phyloP scores from a whole-genome alignment of 2,329 filamentous ascomycete species.

The Penicillium sp. region DNA sequence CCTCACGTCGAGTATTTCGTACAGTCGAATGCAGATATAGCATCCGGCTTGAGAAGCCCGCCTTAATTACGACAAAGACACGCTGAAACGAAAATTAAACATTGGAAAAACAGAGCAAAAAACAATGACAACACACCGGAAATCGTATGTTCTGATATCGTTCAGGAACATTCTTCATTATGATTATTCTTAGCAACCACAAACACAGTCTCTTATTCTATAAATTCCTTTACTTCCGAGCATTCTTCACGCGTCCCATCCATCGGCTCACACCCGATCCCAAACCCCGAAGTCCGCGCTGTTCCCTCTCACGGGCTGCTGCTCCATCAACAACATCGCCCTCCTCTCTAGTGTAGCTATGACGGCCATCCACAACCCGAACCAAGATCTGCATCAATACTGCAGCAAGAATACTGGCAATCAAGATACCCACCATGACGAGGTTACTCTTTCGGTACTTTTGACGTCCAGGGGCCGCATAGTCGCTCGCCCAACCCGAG shows the following conservation, averaged over 20 bases:
- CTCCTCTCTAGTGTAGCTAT: slow-evolving; percentile 12
- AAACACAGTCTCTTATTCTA: not conserved
- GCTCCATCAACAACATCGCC: slow-evolving; percentile 37
- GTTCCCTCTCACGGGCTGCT: slow-evolving; percentile 38
- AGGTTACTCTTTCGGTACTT: slow-evolving; percentile 84
- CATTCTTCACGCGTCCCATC: slow-evolving; percentile 11
- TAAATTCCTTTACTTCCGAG: slow-evolving; percentile 2
- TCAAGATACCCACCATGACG: slow-evolving; percentile 84
- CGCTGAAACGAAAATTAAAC: too few species aligned
- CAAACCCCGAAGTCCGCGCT: slow-evolving; percentile 43
- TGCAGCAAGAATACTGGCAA: slow-evolving; percentile 71
- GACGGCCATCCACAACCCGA: slow-evolving; percentile 42
- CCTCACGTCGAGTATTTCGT: too few species aligned
- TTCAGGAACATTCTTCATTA: not conserved
- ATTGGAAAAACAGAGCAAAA: too few species aligned
- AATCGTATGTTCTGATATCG: not conserved
- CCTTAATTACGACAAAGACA: too few species aligned
- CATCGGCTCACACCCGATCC: slow-evolving; percentile 23
- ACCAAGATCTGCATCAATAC: slow-evolving; percentile 70
- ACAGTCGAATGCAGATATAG: too few species aligned
- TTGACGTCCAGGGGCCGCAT: slow-evolving; percentile 62
- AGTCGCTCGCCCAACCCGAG: slow-evolving; percentile 81
- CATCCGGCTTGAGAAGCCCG: too few species aligned
- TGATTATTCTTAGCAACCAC: not conserved
- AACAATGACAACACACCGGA: too few species aligned